Evolutionary conservation across 2,329 filamentous ascomycete genomes (phyloP), one percentile per base, ranked within the genome.

Genomic region (Coniochaeta pulveracea): DNA sequence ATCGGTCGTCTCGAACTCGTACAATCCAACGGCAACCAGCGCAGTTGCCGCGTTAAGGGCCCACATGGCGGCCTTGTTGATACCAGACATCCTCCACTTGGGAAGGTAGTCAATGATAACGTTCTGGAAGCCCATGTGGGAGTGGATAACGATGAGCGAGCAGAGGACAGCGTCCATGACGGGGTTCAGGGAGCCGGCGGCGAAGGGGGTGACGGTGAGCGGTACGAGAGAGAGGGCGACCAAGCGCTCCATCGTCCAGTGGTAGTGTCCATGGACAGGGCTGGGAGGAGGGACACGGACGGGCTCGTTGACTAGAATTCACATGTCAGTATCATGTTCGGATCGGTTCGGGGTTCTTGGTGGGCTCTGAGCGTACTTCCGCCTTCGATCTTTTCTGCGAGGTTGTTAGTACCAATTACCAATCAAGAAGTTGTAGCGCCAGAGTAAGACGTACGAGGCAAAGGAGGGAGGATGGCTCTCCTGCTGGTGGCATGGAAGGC

Each of bases 1-100:
- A 47, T 98, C 91, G 54, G 95, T 96, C 19, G 91, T 98, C 77
- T 98, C 91, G 50, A 96, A 96, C 61, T 96, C 89, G 63, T 98
- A 98, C 51, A 96, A 70, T 37, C 88, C 88, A 44, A 94, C 70
- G 33, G 83, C 86, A 41, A 88, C 84, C 34, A 85, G 64, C 37
- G 89, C 66, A 9, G 93, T 95, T 39, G 74, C 78, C 28, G 69
- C 61, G 51, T 88, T 86, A 42, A 96, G 73, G 23, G 69, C 64
- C 86, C 86, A 96, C 57, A 72, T 74, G 54, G 78, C 68, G n/a
- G 65, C 35, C 52, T 73, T 77, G 55, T 75, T 74, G 39, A 73
- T 60, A 44, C 69, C 74, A 33, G 86, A 84, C 45, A 82, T 69
- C 48, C 76, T 69, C 53, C 70, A 69, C 43, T 58, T 62, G 45